Evolutionary conservation across 768 basidiomycete genomes (phyloP).

Genomic region (Rhizopogon salebrosus): DNA sequence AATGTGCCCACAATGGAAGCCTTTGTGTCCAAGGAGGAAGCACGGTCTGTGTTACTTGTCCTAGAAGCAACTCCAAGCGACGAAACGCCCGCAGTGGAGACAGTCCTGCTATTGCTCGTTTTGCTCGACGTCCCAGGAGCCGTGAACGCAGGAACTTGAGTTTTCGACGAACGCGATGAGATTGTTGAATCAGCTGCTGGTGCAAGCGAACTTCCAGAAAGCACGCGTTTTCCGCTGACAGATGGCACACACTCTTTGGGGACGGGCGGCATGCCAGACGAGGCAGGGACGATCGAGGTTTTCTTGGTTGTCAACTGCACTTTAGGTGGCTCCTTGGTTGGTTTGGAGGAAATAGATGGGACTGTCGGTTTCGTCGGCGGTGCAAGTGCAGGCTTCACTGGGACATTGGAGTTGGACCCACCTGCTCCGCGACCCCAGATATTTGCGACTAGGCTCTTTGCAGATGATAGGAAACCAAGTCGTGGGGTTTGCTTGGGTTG

Average conservation of each 20-base stretch:
- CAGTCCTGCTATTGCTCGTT: constrained; percentile 12
- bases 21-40: constrained; percentile 26
- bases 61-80: constrained; percentile 34
- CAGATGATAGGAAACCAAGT: constrained; percentile 65
- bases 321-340: constrained; percentile 9
- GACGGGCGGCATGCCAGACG: constrained; percentile 15
- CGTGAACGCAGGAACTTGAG: constrained; percentile 16
- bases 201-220: constrained; percentile 16
- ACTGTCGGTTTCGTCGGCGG: background rate
- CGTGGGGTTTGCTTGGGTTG: constrained; percentile 39
- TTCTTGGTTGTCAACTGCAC: constrained; percentile 15
- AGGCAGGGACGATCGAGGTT: constrained; percentile 11
- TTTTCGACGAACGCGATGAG: constrained; percentile 15
- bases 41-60: constrained; percentile 13
- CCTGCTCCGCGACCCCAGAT: constrained; percentile 62
- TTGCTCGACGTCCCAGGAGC: constrained; percentile 10
- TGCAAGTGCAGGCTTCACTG: constrained; percentile 20
- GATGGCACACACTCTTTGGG: background rate
- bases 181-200: constrained; percentile 6
- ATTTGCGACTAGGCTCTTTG: constrained; percentile 66
- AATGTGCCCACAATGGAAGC: constrained; percentile 11
- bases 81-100: constrained; percentile 23
- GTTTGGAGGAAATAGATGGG: background rate
- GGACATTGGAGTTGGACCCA: constrained; percentile 25
- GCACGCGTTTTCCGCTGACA: constrained; percentile 8